Evolutionary conservation across 305 asterid species (phyloP).

Genomic region (Ilex paraguariensis): DNA sequence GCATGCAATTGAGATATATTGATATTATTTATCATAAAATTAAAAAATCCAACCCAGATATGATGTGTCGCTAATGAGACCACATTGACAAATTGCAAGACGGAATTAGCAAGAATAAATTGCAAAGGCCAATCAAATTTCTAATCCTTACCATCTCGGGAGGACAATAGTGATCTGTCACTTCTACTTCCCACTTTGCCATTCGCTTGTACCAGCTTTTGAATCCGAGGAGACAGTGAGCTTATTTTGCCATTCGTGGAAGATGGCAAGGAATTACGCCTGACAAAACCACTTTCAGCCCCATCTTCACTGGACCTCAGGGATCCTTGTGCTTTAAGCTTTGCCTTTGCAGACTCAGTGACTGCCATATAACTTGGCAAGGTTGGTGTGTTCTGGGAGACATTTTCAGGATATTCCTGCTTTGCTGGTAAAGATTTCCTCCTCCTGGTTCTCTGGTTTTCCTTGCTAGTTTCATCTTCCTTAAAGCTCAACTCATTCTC

Average conservation of each 20-base stretch:
- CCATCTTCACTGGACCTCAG: constrained; percentile 49
- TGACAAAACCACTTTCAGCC: constrained; percentile 42
- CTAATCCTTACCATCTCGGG: constrained; percentile 66
- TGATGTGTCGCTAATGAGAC: not conserved
- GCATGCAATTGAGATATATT: too few relatives aligned
- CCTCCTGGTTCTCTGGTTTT: constrained; percentile 53
- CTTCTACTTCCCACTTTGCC: constrained; percentile 62
- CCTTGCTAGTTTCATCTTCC: constrained; percentile 62
- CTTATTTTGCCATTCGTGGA: constrained; percentile 52
- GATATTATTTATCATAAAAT: too few relatives aligned
- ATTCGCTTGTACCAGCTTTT: constrained; percentile 64
- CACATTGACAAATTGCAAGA: not conserved
- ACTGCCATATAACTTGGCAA: constrained; percentile 95
- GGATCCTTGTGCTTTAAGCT: constrained; percentile 79
- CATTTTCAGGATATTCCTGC: constrained; percentile 68
- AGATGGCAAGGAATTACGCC: constrained; percentile 87
- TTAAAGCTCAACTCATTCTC: constrained; percentile 43
- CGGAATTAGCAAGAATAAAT: not conserved
- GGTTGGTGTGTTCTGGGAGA: constrained; percentile 64
- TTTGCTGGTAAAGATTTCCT: constrained; percentile 76
- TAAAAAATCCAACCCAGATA: not conserved
- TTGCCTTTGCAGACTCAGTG: constrained; percentile 87
- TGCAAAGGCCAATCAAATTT: not conserved
- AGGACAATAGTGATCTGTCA: constrained; percentile 41
- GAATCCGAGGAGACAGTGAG: constrained; percentile 70